Evolutionary conservation across 2,329 filamentous ascomycete species (phyloP), one percentile per base, ranked within the genome.

Genomic region (Claviceps sp.): DNA sequence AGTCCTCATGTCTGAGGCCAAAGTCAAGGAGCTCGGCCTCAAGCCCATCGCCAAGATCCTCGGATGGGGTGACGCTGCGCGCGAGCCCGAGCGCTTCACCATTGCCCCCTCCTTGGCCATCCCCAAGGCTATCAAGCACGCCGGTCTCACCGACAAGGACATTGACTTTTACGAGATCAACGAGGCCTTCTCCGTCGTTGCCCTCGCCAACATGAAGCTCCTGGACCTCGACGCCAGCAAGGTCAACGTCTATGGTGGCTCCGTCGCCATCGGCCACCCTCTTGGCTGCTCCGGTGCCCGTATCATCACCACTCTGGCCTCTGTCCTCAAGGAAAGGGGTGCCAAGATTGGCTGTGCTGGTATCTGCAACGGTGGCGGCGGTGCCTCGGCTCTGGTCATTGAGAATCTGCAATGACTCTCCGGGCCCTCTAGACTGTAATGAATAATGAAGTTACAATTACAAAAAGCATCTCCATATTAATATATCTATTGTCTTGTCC

Each of bases 121-220:
- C 62, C 93, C 93, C 68, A 98, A 97, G 78, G 93, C 93, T 54
- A 81, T 98, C 65, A 89, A 91, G 78, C 91, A 98, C 72, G 93
- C 93, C 56, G 87, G 87, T 56, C 73, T 98, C 56, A 79, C 81
- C 53, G 78, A 83, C 60, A 81, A 84, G 57, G 77, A 87, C 54
- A 78, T 98, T 54, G 91, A 97, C 64, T 93, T 82, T 61, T 98
- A 93, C 70, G 93, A 98, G 77, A 96, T 98, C 77, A 98, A 98
- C 76, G 93, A 98, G 77, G 93, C 93, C 43, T 98, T 98, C 77
- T 93, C 87, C 57, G 93, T 95, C 48, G 93, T 98, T 57, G 89
- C 93, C 41, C 79, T 98, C 50, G 90, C 93, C 59, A 98, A 98
- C 76, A 82, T 95, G 73, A 95, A 98, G 80, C 70, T 97, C 52